Base-by-base conservation (phyloP, 179 eudicot genomes). In the Silene noctiflora region DNA sequence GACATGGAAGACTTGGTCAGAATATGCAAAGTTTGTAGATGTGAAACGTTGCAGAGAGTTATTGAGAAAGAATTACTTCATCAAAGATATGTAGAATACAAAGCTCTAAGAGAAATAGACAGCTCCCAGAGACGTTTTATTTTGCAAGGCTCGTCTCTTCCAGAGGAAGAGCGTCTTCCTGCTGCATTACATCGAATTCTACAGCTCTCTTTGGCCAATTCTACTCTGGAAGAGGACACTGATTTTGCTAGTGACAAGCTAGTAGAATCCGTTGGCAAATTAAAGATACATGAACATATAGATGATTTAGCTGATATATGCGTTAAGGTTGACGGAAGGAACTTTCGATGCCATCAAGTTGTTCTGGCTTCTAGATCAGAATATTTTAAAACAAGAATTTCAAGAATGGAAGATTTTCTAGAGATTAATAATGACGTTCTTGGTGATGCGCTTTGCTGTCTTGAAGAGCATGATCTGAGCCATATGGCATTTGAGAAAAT, bases 341-440 rank as follows among this genome's bases (percentile, higher is more conserved):
- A 82, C 42, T 93, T 93, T 46, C 96, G 92, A 46, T 95, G 99
- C 86, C 99, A 95, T 86, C 97, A 91, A 83, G 93, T 95, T 73
- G 76, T 93, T 17, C 79, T 95, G 67, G 97, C 97, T 74, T 91
- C 99, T 62, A 87, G 99, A 84, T 95, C 97, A 39, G 99, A 95
- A 73, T 95, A 95, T 83, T 95, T 95, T 65, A 91, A 84, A 86
- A 90, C 97, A 33, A 92, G 99, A 78, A 83, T 95, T 29, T 91
- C 89, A 55, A 93, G 91, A 20, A 91, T 95, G 88, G 84, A 87
- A 68, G 98, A 92, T 83, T 92, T 93, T 79, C 83, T 85, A 76
- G 91, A 89, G 81, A 89, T 86, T 22, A 84, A 81, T 29, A 77
- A 83, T 79, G 82, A 86, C 51, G 82, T 81, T 73, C 77, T 77